phyloP scores from a whole-genome alignment of 371 early-diverging fungal genomes.

The Umbelopsis sp. region DNA sequence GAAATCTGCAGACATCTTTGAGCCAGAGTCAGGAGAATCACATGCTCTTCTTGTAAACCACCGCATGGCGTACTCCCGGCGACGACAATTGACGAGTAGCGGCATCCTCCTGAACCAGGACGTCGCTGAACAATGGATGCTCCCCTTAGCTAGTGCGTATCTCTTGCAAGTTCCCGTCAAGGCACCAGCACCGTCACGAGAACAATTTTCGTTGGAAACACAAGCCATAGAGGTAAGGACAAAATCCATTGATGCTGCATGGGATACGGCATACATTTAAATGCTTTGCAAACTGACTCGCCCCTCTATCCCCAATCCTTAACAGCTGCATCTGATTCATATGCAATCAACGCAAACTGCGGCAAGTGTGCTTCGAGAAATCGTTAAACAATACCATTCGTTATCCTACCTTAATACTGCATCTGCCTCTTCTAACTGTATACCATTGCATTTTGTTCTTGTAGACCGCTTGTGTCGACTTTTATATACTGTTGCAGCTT shows the following conservation, averaged over 20 bases:
- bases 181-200: constrained; percentile 44
- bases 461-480: constrained; percentile 55
- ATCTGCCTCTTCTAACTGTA: constrained; percentile 53
- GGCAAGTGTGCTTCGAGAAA: constrained; percentile 53
- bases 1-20: constrained; percentile 25
- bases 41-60: constrained; percentile 59
- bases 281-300: too few relatives aligned
- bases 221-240: constrained; percentile 49
- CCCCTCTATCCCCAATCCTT: too few relatives aligned
- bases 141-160: constrained; percentile 65
- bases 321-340: constrained; percentile 44
- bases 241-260: too few relatives aligned
- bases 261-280: too few relatives aligned
- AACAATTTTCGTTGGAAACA: constrained; percentile 47
- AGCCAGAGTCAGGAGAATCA: constrained; percentile 42
- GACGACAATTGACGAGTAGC: constrained; percentile 36
- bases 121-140: constrained; percentile 50
- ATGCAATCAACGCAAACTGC: constrained; percentile 50
- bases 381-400: constrained; percentile 62
- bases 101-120: constrained; percentile 31
- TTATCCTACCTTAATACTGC: constrained; percentile 55
- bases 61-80: constrained; percentile 56
- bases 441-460: constrained; percentile 57
- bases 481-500: constrained; percentile 34
- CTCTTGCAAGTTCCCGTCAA: constrained; percentile 49